Evolutionary conservation across 805 yeast species (phyloP), one percentile per base, ranked within the genome.

Genomic region (Yamadazyma olivae): DNA sequence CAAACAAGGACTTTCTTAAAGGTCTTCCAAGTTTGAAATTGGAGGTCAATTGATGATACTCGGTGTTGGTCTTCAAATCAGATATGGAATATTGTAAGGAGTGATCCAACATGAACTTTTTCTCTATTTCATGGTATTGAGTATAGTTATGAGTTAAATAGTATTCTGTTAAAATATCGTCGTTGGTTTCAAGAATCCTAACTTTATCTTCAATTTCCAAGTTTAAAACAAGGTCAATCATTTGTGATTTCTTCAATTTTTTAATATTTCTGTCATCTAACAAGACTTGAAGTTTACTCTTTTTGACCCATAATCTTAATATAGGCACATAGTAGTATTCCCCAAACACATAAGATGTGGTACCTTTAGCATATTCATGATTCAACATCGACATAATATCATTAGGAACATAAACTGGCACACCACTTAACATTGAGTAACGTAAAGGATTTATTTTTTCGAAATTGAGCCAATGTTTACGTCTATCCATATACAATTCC

Each of bases 341-440:
- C 17, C 43, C 42, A 30, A 33, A 50, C 17, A 40, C 37, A 39
- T 39, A 49, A 12, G 48, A 42, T n/a, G 46, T 49, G 12, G 58
- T 51, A 14, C 59, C 57, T 17, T 44, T 35, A 6, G 47, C 35
- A 36, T 56, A 57, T 39, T 57, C 62, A 17, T 48, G 49, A 18
- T 55, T 51, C 35, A 58, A 47, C 48, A 57, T 52, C 7, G 52
- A 42, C 46, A 49, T 42, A 26, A 57, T 48, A 38, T 52, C 56
- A 39, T 55, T 52, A 3, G 62, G 62, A 13, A 57, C 49, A 33
- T 45, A 58, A 1, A 56, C 56, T 12, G 61, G 61, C 13, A 50
- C 75, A 2, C 84, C 82, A 44, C 82, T 86, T 49, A 75, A 73
- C 47, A 67, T 55, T 0, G 85, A 68, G 30, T 70, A 55, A 16